phyloP scores from a whole-genome alignment of 2,329 filamentous ascomycete species.

The Bipolaris zeicola region DNA sequence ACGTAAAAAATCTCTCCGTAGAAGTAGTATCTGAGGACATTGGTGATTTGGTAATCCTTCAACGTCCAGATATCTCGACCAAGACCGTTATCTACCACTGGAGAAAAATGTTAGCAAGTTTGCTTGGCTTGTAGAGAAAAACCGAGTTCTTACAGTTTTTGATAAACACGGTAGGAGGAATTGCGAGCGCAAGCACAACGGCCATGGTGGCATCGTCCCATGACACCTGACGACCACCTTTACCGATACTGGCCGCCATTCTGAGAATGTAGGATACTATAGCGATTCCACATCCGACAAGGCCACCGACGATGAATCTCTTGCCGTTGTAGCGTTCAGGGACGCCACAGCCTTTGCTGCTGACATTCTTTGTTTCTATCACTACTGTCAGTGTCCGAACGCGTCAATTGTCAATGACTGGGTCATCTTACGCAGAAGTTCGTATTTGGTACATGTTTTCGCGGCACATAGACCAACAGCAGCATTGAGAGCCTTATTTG shows the following conservation, averaged over 20 bases:
- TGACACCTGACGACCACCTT: constrained; percentile 43
- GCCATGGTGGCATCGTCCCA: constrained; percentile 49
- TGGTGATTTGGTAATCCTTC: constrained; percentile 47
- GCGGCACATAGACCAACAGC: constrained; percentile 45
- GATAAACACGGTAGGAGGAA: constrained; percentile 30
- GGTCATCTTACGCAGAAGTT: constrained; percentile 39
- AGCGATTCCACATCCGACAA: constrained; percentile 39
- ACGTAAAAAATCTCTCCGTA: constrained; percentile 44
- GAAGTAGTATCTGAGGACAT: constrained; percentile 45
- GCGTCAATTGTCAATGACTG: neutral
- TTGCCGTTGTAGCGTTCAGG: constrained; percentile 43
- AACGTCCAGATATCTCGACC: constrained; percentile 61
- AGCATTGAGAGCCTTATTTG: constrained; percentile 39
- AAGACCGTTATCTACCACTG: constrained; percentile 46
- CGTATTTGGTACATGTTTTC: constrained; percentile 43
- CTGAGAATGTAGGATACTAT: constrained; percentile 42
- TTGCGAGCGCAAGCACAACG: constrained; percentile 43
- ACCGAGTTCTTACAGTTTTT: constrained; percentile 1
- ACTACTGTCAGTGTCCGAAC: neutral
- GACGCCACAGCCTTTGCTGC: constrained; percentile 42
- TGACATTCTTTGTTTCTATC: constrained; percentile 48
- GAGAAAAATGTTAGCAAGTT: neutral
- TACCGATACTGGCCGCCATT: constrained; percentile 42
- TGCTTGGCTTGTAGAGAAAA: no score
- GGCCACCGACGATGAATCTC: constrained; percentile 35